A percentile compares a stretch with the other conserved stretches of the same genome.
Conservation (phyloP, 1,139 yeast species). For the Candida sanyaensis region DNA sequence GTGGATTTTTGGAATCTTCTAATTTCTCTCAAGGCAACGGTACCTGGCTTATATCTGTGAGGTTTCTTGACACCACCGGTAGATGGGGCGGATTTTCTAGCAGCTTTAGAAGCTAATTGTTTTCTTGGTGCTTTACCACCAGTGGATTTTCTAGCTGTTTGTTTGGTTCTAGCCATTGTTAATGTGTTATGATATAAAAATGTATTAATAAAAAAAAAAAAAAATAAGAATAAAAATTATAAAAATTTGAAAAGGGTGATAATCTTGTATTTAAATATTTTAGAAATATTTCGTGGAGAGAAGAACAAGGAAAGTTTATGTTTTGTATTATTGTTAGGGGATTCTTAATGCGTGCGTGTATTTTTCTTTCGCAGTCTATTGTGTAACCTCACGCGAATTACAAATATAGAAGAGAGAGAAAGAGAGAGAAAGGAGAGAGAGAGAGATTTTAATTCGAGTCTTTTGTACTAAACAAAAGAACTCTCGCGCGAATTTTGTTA, state of each 20-base stretch:
- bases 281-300: no score
- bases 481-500: background rate
- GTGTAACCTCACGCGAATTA: background rate
- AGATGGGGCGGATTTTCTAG: conserved; percentile 97
- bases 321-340: no score
- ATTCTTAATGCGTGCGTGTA: background rate
- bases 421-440: background rate
- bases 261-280: conserved; percentile 1
- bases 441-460: background rate
- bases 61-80: conserved; percentile 99
- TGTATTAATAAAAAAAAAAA: background rate
- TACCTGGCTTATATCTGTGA: conserved; percentile 99
- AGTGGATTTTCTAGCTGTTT: conserved; percentile 98
- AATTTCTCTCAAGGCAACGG: conserved; percentile 98
- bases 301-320: background rate
- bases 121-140: conserved; percentile 99
- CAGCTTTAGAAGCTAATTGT: conserved; percentile 98
- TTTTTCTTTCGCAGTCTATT: background rate
- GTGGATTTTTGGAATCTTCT: conserved; percentile 99
- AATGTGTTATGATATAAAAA: conserved; percentile 1
- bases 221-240: background rate
- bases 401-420: background rate
- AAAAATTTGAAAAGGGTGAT: background rate
- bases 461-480: conserved; percentile 2
- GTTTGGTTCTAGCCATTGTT: conserved; percentile 96